Base-by-base conservation (phyloP, 345 rosid genomes). In the Salix exigua region DNA sequence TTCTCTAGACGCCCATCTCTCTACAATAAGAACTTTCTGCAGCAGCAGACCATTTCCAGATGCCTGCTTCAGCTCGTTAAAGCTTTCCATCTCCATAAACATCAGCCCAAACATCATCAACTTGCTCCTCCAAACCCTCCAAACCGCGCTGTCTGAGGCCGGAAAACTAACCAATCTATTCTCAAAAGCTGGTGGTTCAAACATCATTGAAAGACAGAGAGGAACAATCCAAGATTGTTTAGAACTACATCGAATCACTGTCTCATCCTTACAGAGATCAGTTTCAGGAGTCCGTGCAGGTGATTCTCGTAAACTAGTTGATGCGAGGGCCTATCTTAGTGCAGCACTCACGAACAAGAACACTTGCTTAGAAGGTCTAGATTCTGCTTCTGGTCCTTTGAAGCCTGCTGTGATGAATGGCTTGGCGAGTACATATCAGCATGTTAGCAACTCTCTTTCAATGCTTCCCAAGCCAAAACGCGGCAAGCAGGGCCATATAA, bases 261-360 rank as follows among this genome's bases (percentile, higher is more conserved):
- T 89, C 2, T 78, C 86, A 25, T 78, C 85, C 51, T 75, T 94
- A 42, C 79, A 85, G 50, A 82, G 77, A 71, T 85, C 97, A 14
- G 77, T 91, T 46, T 78, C 94, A 6, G 79, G 71, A 48, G 72
- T 91, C 83, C 79, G 63, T 53, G 55, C 83, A 2, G 81, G 76
- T 7, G 83, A 86, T 70, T 19, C 88, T 18, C 63, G 68, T 26
- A 87, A 85, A 48, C 71, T 94, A 62, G 77, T 83, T 1, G 96
- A 93, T 73, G 87, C 90, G 44, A 87, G 88, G 73, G 80, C 92
- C 33, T 95, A 88, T 72, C 88, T 95, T 0, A 88, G 93, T 38
- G 97, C 97, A 28, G 91, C 94, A 62, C 84, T 93, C 19, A 93
- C 96, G 2, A 95, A 95, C 91, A 89, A 90, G 89, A 86, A 82